Conservation (phyloP, 139 green algal genomes). For the Coelastrella sp. region DNA sequence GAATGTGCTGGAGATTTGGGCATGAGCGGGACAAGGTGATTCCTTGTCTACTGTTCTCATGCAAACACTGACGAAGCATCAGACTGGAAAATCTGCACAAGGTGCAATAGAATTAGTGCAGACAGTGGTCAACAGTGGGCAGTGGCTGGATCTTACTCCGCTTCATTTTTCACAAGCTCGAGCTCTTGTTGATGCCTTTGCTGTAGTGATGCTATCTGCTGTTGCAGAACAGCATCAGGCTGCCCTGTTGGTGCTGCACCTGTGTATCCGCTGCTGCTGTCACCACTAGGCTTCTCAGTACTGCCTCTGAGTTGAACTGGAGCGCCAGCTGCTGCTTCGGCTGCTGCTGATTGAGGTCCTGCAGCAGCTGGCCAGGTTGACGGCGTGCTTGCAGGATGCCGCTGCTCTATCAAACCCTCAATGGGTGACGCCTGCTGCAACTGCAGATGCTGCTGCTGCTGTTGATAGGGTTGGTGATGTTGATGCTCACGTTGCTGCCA, state of each 20-base stretch:
- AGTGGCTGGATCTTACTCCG: background rate
- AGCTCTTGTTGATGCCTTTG: slow-evolving; percentile 38
- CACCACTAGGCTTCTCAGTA: background rate
- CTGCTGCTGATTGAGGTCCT: background rate
- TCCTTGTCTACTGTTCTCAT: too few species aligned
- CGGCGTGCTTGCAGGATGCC: background rate
- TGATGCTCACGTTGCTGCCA: background rate
- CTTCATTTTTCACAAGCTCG: background rate
- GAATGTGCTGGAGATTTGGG: background rate
- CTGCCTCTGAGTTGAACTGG: background rate
- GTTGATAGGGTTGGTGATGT: slow-evolving; percentile 3
- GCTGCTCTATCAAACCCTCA: slow-evolving; percentile 22
- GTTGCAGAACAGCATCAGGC: background rate
- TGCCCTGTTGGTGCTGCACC: background rate
- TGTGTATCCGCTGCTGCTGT: background rate
- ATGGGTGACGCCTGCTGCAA: slow-evolving; percentile 6
- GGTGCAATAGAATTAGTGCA: too few species aligned
- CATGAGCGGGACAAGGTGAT: too few species aligned
- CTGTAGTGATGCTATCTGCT: slow-evolving; percentile 40
- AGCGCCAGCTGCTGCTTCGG: background rate
- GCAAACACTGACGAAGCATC: too few species aligned
- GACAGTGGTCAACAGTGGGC: background rate
- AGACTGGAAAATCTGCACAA: too few species aligned
- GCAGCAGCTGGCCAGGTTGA: background rate
- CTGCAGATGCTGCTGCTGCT: slow-evolving; percentile 29